Evolutionary conservation across 2,329 filamentous ascomycete genomes (phyloP), one percentile per base, ranked within the genome.

Genomic region (Penicillium sp.): DNA sequence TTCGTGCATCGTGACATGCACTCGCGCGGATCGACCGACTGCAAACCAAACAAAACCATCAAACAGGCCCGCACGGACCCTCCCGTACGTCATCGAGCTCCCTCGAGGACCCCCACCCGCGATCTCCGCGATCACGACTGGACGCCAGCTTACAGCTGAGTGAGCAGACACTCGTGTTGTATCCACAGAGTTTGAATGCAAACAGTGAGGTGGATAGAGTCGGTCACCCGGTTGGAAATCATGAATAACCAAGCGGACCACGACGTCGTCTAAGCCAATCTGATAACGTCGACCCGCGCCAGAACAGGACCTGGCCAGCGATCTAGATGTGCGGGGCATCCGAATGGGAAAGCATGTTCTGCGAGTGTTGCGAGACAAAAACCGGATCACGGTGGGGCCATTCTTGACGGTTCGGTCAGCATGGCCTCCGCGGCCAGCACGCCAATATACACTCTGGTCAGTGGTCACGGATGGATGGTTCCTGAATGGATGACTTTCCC

Each of bases 311-410:
- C 39, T 40, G 39, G 32, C 27, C 24, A 1, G 38, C 27, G 47
- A 47, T 56, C 53, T 59, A 60, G 57, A 57, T 52, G 57, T 56
- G 56, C 50, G 56, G 56, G 54, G 52, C 47, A 50, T 43, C 13
- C 6, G 33, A 11, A 46, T 29, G 32, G 58, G 53, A 54, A 60
- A 60, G 56, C 57, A 58, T 43, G 35, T 43, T 46, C 13, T 26
- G 40, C 46, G 29, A 34, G 35, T 43, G 42, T n/a, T 24, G 40
- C 46, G 29, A 34, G 41, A 43, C 46, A 51, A 58, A 59, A 50
- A 50, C 49, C 50, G 56, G 53, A 55, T 51, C 33, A n/a, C 39
- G n/a, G 29, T 32, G 32, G 38, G 33, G 33, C 45, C 45, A 50
- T 42, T 47, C 48, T 45, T 37, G 32, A 27, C 46, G 27, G 38